A percentile compares a stretch with the other conserved stretches of the same genome.
Conservation (phyloP, 495 filamentous ascomycete genomes). For the Ascodesmis nigricans region DNA sequence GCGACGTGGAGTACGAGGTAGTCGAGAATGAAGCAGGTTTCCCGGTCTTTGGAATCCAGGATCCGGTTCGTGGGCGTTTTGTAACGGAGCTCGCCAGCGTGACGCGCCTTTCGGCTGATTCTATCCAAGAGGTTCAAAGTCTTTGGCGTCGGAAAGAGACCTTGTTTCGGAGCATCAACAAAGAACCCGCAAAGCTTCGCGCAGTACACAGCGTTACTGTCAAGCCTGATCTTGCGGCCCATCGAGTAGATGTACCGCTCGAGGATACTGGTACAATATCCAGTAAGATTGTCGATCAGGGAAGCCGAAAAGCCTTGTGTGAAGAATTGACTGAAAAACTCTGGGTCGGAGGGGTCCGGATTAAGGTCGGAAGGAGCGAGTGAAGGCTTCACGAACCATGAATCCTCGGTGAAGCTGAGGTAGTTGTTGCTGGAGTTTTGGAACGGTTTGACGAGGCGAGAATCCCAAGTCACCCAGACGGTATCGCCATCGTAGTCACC, state of each 20-base stretch:
- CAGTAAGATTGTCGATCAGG: slow-evolving; percentile 41
- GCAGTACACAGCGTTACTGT: slow-evolving; percentile 33
- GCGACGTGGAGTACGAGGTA: slow-evolving; percentile 45
- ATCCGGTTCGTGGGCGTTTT: slow-evolving; percentile 24
- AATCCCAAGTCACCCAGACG: slow-evolving; percentile 79
- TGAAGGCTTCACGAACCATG: too few species aligned
- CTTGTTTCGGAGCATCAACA: slow-evolving; percentile 65
- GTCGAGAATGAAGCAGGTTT: slow-evolving; percentile 43
- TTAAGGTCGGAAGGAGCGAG: neutral
- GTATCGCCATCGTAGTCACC: slow-evolving; percentile 91
- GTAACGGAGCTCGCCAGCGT: slow-evolving; percentile 25
- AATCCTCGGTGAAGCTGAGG: too few species aligned
- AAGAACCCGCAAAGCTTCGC: slow-evolving; percentile 52
- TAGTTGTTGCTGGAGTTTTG: slow-evolving; percentile 31
- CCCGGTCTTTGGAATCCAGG: slow-evolving; percentile 23
- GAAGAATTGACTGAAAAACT: slow-evolving; percentile 37
- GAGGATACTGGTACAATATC: slow-evolving; percentile 52
- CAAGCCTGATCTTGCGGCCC: slow-evolving; percentile 29
- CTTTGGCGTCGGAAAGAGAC: slow-evolving; percentile 25
- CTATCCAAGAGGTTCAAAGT: slow-evolving; percentile 29
- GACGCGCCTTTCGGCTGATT: slow-evolving; percentile 2
- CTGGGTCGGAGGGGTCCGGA: slow-evolving; percentile 29
- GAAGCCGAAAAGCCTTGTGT: slow-evolving; percentile 9
- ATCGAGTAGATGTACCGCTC: slow-evolving; percentile 43
- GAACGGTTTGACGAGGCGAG: slow-evolving; percentile 49